phyloP scores from a whole-genome alignment of 805 yeast genomes.

The Zygotorulaspora sp. region DNA sequence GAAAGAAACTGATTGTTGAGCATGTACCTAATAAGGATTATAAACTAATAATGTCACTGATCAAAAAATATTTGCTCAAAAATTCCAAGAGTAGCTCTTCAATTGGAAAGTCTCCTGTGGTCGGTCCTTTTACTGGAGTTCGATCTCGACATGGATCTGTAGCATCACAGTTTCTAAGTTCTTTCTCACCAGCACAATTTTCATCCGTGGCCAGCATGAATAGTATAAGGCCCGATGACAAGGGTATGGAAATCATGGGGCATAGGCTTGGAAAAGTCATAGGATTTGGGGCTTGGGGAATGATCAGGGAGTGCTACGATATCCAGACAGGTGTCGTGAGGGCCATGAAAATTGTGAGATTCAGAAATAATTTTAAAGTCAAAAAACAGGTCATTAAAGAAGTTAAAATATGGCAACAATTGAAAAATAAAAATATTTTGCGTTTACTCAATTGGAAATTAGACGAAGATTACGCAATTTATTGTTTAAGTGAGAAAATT shows the following conservation, averaged over 20 bases:
- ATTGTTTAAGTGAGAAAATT: constrained; percentile 65
- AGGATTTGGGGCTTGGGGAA: constrained; percentile 90
- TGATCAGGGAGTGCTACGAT: constrained; percentile 62
- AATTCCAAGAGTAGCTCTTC: constrained; percentile 28
- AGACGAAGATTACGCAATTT: constrained; percentile 53
- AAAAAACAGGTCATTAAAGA: constrained; percentile 64
- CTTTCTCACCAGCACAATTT: constrained; percentile 31
- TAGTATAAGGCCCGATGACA: constrained; percentile 44
- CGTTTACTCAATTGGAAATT: constrained; percentile 59
- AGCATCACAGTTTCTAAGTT: constrained; percentile 33
- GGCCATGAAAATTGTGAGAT: constrained; percentile 63
- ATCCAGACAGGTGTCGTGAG: constrained; percentile 33
- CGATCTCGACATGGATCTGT: constrained; percentile 31
- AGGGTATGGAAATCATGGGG: constrained; percentile 62
- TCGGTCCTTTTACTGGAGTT: constrained; percentile 6
- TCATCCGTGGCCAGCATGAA: constrained; percentile 17
- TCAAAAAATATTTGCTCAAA: constrained; percentile 26
- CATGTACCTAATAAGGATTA: constrained; percentile 38
- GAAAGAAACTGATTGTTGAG: constrained; percentile 42
- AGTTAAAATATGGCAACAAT: constrained; percentile 65
- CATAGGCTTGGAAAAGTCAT: constrained; percentile 66
- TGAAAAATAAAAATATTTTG: constrained; percentile 61
- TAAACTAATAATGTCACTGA: constrained; percentile 31
- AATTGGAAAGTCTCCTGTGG: constrained; percentile 8
- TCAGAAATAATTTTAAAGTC: constrained; percentile 46